Percentiles rank a stretch among this genome's conserved stretches.
Conservation (phyloP, 345 rosid species). For the Streptanthus diversifolius region DNA sequence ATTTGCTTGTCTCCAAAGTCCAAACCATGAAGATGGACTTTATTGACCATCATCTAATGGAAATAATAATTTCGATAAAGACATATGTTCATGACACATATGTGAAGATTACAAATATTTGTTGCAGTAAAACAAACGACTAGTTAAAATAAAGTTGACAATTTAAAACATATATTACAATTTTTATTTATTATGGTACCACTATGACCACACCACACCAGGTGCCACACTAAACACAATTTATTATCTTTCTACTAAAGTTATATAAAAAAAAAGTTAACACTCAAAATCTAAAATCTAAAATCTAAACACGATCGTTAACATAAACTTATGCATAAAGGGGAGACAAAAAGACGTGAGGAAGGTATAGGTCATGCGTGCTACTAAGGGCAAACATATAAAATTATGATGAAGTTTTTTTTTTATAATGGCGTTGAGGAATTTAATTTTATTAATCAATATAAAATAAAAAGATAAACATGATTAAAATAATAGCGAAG, state of each 20-base stretch:
- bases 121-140: neutral
- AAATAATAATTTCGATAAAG: neutral
- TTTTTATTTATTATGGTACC: neutral
- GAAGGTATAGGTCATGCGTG: conserved; percentile 28
- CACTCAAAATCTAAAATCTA: neutral
- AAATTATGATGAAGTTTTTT: neutral
- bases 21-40: neutral
- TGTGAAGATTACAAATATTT: neutral
- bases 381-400: conserved; percentile 13
- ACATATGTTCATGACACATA: neutral
- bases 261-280: neutral
- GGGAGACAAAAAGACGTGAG: conserved; percentile 35
- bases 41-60: neutral
- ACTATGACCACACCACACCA: neutral
- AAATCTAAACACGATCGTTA: neutral
- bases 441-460: neutral
- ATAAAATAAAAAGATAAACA: neutral
- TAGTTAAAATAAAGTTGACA: neutral
- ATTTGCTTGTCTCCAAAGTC: neutral
- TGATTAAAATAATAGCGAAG: neutral
- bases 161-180: neutral
- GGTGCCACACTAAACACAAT: neutral
- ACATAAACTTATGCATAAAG: neutral
- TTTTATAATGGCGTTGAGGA: conserved; percentile 24
- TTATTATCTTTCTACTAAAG: neutral